A percentile compares a stretch with the other conserved stretches of the same genome.
Conservation (phyloP, 2,329 filamentous ascomycete genomes). For the Fusarium anguioides region DNA sequence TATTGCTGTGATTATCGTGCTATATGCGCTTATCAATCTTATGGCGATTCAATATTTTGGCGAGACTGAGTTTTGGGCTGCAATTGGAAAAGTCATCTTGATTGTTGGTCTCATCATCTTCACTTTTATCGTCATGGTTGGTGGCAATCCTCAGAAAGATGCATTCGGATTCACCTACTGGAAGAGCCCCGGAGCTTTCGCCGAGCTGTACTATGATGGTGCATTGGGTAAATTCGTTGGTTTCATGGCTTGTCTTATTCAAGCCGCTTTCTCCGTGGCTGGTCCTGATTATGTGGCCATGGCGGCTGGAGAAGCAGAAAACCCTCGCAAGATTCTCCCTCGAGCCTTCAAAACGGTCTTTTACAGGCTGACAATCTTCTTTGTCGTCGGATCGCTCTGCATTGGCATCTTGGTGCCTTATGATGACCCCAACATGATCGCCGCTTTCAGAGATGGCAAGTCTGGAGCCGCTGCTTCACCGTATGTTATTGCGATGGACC, state of each 20-base stretch:
- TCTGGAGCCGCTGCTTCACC: slow-evolving; percentile 77
- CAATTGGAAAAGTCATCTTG: slow-evolving; percentile 76
- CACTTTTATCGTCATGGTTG: slow-evolving; percentile 86
- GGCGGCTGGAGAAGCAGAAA: slow-evolving; percentile 77
- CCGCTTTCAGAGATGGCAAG: slow-evolving; percentile 67
- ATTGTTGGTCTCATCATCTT: slow-evolving; percentile 78
- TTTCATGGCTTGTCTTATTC: slow-evolving; percentile 79
- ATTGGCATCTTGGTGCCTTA: slow-evolving; percentile 79
- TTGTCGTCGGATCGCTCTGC: slow-evolving; percentile 77
- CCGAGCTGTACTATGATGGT: slow-evolving; percentile 71
- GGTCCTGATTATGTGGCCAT: slow-evolving; percentile 76
- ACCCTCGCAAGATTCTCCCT: slow-evolving; percentile 76
- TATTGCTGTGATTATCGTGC: slow-evolving; percentile 63
- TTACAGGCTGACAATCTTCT: slow-evolving; percentile 80
- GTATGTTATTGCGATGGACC: slow-evolving; percentile 75
- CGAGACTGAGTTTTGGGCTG: slow-evolving; percentile 80
- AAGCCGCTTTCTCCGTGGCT: slow-evolving; percentile 74
- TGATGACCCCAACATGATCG: slow-evolving; percentile 70
- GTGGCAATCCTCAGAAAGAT: slow-evolving; percentile 79
- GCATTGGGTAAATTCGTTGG: slow-evolving; percentile 73
- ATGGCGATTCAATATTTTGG: slow-evolving; percentile 80
- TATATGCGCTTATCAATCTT: slow-evolving; percentile 71
- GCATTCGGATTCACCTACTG: slow-evolving; percentile 77
- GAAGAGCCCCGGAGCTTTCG: slow-evolving; percentile 76
- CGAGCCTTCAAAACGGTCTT: slow-evolving; percentile 83